A percentile compares a stretch with the other conserved stretches of the same genome.
phyloP scores from a whole-genome alignment of 2,329 filamentous ascomycete genomes.

The Eurotiales sp. region DNA sequence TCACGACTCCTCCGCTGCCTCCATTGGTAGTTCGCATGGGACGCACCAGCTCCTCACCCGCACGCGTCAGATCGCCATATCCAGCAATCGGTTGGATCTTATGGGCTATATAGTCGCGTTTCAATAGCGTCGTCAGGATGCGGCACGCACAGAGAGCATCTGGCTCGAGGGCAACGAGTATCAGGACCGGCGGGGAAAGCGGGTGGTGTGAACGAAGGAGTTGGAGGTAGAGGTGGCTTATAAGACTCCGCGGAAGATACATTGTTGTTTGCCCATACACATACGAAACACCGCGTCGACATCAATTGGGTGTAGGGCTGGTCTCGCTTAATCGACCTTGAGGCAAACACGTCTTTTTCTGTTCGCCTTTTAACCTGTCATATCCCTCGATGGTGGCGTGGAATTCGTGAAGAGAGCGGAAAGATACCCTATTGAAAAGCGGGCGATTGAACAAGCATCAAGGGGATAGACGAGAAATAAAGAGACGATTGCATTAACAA shows the following conservation, averaged over 20 bases:
- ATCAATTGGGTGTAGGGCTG: neutral
- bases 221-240: constrained; percentile 87
- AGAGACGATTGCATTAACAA: neutral
- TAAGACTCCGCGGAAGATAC: constrained; percentile 88
- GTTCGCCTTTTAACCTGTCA: neutral
- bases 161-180: constrained; percentile 89
- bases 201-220: constrained; percentile 82
- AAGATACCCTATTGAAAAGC: constrained; percentile 1
- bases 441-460: neutral
- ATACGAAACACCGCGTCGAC: neutral
- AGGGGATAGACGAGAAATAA: too few relatives aligned
- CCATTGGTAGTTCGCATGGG: constrained; percentile 85
- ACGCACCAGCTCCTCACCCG: constrained; percentile 71
- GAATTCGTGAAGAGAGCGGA: neutral
- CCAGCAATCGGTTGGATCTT: constrained; percentile 94
- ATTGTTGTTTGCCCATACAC: constrained; percentile 49
- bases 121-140: constrained; percentile 87
- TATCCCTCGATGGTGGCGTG: constrained; percentile 5
- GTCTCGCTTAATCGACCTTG: too few relatives aligned
- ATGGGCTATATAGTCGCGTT: constrained; percentile 95
- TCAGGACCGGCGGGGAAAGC: constrained; percentile 83
- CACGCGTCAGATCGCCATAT: constrained; percentile 81
- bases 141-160: constrained; percentile 94
- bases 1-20: constrained; percentile 80
- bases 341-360: constrained; percentile 1